Percentiles rank a stretch among this genome's conserved stretches.
Evolutionary conservation across 495 filamentous ascomycete species (phyloP).

Genomic region (Cryomyces antarcticus): DNA sequence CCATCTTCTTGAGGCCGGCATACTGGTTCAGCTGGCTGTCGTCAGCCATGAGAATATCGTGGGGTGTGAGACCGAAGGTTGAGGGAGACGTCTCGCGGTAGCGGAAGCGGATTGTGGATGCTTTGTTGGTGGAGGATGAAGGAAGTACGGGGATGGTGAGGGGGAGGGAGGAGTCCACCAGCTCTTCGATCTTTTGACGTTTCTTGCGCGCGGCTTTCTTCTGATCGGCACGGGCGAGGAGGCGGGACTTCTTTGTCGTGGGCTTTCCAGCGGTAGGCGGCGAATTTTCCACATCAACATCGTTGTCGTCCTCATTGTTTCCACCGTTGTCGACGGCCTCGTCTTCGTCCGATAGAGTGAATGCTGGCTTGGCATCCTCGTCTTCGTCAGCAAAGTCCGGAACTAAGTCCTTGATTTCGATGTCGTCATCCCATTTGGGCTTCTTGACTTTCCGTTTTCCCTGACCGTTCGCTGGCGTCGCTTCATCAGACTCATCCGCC

Average conservation of each 20-base stretch:
- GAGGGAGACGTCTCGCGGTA: slow-evolving; percentile 88
- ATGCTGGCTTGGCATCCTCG: slow-evolving; percentile 25
- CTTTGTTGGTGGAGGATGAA: too few relatives aligned
- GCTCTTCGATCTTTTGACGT: slow-evolving; percentile 59
- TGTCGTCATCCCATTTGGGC: slow-evolving; percentile 90
- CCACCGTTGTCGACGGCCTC: slow-evolving; percentile 10
- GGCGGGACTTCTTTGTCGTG: slow-evolving; percentile 30
- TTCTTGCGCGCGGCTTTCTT: slow-evolving; percentile 60
- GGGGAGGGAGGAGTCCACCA: slow-evolving; percentile 69
- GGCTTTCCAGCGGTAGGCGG: slow-evolving; percentile 6
- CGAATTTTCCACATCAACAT: slow-evolving; percentile 3
- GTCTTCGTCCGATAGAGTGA: slow-evolving; percentile 31
- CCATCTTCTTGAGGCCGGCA: slow-evolving; percentile 85
- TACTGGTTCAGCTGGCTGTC: slow-evolving; percentile 78
- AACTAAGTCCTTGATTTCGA: slow-evolving; percentile 81
- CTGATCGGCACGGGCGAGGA: slow-evolving; percentile 37
- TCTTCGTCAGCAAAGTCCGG: slow-evolving; percentile 59
- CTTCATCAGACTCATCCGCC: slow-evolving; percentile 26
- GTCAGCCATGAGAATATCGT: slow-evolving; percentile 79
- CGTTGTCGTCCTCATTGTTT: slow-evolving; percentile 1
- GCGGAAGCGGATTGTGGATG: slow-evolving; percentile 31
- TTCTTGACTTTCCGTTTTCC: slow-evolving; percentile 55
- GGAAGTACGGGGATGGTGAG: slow-evolving; percentile 41
- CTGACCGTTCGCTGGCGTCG: slow-evolving; percentile 18
- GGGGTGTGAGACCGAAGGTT: slow-evolving; percentile 69